Evolutionary conservation across 1,139 yeast genomes (phyloP).

Genomic region (Diutina scorzettiae): DNA sequence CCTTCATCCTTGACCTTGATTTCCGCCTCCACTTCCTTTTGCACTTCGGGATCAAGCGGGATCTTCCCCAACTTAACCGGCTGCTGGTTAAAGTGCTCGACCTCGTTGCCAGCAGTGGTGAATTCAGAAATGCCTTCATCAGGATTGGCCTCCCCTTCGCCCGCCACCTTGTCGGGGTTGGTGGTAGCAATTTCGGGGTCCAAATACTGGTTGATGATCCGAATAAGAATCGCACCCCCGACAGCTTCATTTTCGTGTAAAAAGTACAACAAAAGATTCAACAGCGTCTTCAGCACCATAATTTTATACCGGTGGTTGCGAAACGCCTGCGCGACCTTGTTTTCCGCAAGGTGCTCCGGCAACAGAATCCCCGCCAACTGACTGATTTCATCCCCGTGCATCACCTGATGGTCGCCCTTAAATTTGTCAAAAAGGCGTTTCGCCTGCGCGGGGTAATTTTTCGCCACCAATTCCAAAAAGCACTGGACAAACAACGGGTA

Average conservation of each 20-base stretch:
- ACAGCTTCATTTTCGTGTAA: conserved; percentile 85
- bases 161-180: conserved; percentile 33
- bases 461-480: conserved; percentile 64
- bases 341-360: conserved; percentile 73
- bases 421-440: conserved; percentile 67
- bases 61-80: conserved; percentile 71
- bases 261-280: conserved; percentile 74
- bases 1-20: conserved; percentile 64
- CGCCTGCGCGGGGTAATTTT: conserved; percentile 49
- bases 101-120: conserved; percentile 33
- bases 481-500: conserved; percentile 89
- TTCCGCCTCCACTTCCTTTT: conserved; percentile 76
- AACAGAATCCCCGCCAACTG: conserved; percentile 63
- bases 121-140: conserved; percentile 51
- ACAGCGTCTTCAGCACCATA: conserved; percentile 70
- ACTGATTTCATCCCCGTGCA: conserved; percentile 71
- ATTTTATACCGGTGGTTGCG: conserved; percentile 63
- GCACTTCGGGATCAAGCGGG: conserved; percentile 78
- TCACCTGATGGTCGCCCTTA: conserved; percentile 57
- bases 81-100: conserved; percentile 54
- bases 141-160: conserved; percentile 37
- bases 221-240: conserved; percentile 81
- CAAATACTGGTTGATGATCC: conserved; percentile 78
- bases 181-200: conserved; percentile 49
- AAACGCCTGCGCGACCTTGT: conserved; percentile 69